These are phyloP conservation scores for Brasenia schreberi DNA, from an alignment of 164 flowering plant species.

Conservation along the genomic window DNA sequence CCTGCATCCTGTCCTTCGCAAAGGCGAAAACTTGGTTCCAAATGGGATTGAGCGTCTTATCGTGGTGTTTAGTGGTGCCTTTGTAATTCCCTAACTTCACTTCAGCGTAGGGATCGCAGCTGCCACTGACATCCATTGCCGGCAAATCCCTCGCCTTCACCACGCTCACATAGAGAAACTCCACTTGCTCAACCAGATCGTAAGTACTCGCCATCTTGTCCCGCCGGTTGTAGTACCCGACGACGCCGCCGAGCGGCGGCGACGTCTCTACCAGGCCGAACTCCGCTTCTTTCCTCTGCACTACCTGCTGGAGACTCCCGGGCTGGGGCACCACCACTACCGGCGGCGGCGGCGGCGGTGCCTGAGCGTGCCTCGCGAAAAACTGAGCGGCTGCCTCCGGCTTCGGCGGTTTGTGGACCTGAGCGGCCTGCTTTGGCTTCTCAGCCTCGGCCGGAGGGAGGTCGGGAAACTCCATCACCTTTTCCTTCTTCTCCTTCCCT, in stretches of 20 bases:
- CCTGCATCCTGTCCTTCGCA: slow-evolving; percentile 49
- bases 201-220: slow-evolving; percentile 53
- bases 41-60: slow-evolving; percentile 67
- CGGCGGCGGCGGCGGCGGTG: not conserved
- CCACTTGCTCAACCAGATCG: slow-evolving; percentile 77
- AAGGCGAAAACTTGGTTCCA: slow-evolving; percentile 71
- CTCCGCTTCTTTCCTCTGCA: slow-evolving; percentile 45
- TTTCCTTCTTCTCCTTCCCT: slow-evolving; percentile 22
- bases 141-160: slow-evolving; percentile 78
- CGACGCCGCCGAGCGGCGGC: slow-evolving; percentile 62
- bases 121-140: slow-evolving; percentile 54
- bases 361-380: not conserved
- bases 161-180: slow-evolving; percentile 56
- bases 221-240: slow-evolving; percentile 35
- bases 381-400: not conserved
- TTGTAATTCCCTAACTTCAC: slow-evolving; percentile 84
- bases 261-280: slow-evolving; percentile 54
- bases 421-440: not conserved
- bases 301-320: slow-evolving; percentile 10
- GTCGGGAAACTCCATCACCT: slow-evolving; percentile 10
- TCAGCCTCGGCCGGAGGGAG: not conserved
- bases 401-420: not conserved
- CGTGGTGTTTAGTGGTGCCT: slow-evolving; percentile 49
- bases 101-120: slow-evolving; percentile 78
- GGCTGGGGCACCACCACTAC: not conserved